These are phyloP conservation scores for Begonia peltatifolia DNA, from an alignment of 306 rosid species.

Conservation along the genomic window DNA sequence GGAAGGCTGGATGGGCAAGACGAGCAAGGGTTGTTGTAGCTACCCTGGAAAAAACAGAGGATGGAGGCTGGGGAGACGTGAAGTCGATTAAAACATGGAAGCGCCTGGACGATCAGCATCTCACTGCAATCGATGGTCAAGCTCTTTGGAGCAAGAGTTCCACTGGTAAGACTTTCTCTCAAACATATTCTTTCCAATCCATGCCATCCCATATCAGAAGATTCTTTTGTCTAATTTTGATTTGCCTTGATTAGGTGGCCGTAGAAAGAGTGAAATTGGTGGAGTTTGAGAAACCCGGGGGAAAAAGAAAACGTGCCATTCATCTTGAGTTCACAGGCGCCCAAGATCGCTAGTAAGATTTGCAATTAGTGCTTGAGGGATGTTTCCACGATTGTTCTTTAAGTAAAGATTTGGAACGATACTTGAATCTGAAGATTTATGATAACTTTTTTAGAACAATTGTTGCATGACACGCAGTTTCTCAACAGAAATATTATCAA, in stretches of 20 bases:
- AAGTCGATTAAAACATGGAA: conserved; percentile 84
- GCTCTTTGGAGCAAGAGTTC: conserved; percentile 64
- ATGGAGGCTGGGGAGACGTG: conserved; percentile 60
- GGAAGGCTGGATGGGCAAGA: conserved; percentile 88
- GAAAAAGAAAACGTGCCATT: no score
- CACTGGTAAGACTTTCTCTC: conserved; percentile 16
- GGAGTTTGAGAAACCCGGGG: background rate
- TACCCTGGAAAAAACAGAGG: conserved; percentile 39
- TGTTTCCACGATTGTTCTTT: no score
- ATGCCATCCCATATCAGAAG: no score
- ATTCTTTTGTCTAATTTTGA: background rate
- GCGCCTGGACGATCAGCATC: conserved; percentile 61
- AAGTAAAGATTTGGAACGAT: no score
- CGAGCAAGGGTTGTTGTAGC: conserved; percentile 80
- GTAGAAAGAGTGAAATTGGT: background rate
- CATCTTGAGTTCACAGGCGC: no score
- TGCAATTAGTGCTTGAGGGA: no score
- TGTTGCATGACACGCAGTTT: no score
- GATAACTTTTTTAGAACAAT: no score
- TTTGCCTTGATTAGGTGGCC: background rate
- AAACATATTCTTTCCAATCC: no score
- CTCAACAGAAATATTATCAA: no score
- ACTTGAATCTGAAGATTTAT: no score
- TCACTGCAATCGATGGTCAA: conserved; percentile 42
- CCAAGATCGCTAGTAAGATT: no score